Evolutionary conservation across 441 rosid species (phyloP).

Genomic region (Populus hybrid): DNA sequence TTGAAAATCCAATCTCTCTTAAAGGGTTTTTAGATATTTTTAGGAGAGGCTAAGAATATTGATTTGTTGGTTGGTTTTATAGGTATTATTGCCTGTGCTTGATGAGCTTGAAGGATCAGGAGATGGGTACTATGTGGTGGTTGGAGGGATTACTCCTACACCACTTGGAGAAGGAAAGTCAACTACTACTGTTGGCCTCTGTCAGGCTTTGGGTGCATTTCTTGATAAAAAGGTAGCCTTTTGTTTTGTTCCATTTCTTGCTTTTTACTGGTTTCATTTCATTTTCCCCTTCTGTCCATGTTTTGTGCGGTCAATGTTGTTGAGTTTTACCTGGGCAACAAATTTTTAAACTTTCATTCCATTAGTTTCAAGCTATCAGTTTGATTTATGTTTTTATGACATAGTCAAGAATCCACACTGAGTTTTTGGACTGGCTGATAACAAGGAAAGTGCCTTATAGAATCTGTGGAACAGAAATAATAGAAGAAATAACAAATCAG

Average conservation of each 20-base stretch:
- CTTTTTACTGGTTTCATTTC: not conserved
- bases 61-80: constrained; percentile 4
- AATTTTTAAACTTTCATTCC: not conserved
- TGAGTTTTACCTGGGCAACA: not conserved
- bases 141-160: constrained; percentile 98
- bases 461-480: not conserved
- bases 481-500: not conserved
- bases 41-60: not conserved
- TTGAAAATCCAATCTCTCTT: too few relatives aligned
- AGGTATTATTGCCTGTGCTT: constrained; percentile 77
- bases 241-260: constrained; percentile 3
- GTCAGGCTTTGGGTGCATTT: constrained; percentile 94
- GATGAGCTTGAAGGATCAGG: constrained; percentile 69
- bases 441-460: not conserved
- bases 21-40: not conserved
- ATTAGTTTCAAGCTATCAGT: not conserved
- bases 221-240: constrained; percentile 75
- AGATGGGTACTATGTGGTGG: constrained; percentile 93
- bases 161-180: constrained; percentile 99
- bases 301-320: not conserved
- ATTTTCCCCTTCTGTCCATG: not conserved
- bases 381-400: not conserved
- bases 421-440: not conserved
- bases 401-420: not conserved
- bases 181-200: constrained; percentile 93